These are phyloP conservation scores for Monosporascus sp. DNA, from an alignment of 2,329 filamentous ascomycete species.

Conservation along the genomic window DNA sequence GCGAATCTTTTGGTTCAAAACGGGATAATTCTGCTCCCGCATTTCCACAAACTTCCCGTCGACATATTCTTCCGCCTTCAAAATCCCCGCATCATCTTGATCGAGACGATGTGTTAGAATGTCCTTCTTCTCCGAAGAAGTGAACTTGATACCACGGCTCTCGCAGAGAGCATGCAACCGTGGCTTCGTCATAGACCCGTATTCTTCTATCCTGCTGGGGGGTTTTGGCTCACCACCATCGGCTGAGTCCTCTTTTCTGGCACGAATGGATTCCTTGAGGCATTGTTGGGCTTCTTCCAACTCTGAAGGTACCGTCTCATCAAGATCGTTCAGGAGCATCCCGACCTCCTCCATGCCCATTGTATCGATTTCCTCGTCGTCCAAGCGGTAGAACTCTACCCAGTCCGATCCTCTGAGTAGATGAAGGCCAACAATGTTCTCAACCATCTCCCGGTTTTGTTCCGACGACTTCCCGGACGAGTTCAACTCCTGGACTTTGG, in stretches of 20 bases:
- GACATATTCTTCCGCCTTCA: not conserved
- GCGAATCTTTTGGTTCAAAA: not conserved
- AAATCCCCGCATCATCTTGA: not conserved
- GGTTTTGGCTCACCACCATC: not conserved
- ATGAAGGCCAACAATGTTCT: not conserved
- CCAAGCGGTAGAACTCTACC: not conserved
- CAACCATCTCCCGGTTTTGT: not conserved
- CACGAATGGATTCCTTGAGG: not conserved
- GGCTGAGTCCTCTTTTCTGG: too few species aligned
- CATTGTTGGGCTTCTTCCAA: not conserved
- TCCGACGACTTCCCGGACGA: not conserved
- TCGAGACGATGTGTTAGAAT: not conserved
- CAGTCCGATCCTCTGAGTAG: not conserved
- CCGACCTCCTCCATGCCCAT: not conserved
- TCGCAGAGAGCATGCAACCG: not conserved
- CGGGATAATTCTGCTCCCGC: not conserved
- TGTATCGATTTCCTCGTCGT: not conserved
- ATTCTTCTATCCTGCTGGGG: not conserved
- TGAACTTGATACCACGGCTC: not conserved
- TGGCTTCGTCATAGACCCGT: not conserved
- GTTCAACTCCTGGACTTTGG: not conserved
- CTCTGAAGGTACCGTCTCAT: not conserved
- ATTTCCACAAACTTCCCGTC: not conserved
- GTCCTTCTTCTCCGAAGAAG: not conserved
- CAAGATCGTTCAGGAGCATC: not conserved